Conservation (phyloP, 2,329 filamentous ascomycete species). For the Colletotrichum spinosum region DNA sequence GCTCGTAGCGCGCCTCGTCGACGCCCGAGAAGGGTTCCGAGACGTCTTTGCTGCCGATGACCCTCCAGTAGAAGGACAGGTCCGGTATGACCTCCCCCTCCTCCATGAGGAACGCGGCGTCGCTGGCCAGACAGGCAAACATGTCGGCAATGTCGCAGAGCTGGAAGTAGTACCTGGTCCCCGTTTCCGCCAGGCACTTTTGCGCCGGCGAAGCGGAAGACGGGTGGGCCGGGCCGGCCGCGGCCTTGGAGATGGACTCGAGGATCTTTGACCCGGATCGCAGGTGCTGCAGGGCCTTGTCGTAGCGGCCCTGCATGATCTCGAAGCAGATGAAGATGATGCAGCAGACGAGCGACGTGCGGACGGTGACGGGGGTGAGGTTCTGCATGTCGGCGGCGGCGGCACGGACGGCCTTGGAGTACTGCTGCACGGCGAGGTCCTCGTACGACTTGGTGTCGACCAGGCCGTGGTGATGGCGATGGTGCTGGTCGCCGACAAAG, state of each 20-base stretch:
- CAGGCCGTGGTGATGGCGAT: not conserved
- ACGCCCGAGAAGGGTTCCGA: not conserved
- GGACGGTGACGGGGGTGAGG: not conserved
- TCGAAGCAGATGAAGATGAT: slow-evolving; percentile 42
- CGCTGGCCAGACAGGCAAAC: slow-evolving; percentile 38
- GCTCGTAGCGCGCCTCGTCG: slow-evolving; percentile 7
- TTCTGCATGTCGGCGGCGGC: not conserved
- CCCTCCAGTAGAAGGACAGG: slow-evolving; percentile 6
- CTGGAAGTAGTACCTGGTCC: slow-evolving; percentile 3
- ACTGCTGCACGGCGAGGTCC: slow-evolving; percentile 3
- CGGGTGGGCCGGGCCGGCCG: not conserved
- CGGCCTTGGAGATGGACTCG: slow-evolving; percentile 3
- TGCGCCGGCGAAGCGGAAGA: not conserved
- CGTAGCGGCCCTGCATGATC: slow-evolving; percentile 40
- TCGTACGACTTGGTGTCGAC: not conserved
- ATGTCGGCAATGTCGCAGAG: slow-evolving; percentile 40
- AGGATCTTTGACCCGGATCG: slow-evolving; percentile 33
- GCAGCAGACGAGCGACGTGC: slow-evolving; percentile 37
- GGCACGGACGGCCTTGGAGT: not conserved
- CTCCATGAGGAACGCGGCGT: slow-evolving; percentile 41
- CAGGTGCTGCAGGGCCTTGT: slow-evolving; percentile 40
- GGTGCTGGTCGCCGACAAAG: slow-evolving; percentile 1
- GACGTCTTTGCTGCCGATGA: not conserved
- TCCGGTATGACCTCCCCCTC: slow-evolving; percentile 7
- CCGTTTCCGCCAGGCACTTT: slow-evolving; percentile 7